Conservation (phyloP, 139 green algal species). For the Marvania coccoides region DNA sequence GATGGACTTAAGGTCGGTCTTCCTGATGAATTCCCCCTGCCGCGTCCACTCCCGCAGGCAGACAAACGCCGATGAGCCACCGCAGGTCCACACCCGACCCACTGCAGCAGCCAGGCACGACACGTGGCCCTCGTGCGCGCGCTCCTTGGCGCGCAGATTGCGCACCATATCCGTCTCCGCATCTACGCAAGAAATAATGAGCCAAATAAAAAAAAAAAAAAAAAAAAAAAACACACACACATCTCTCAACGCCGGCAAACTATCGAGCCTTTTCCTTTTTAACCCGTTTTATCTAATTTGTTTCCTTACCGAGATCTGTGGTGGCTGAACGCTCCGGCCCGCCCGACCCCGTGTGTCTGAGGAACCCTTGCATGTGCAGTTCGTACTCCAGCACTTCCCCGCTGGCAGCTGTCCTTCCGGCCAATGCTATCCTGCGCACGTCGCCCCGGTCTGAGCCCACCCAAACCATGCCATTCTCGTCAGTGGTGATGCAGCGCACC, state of each 20-base stretch:
- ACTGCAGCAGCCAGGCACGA: constrained; percentile 10
- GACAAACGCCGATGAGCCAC: constrained; percentile 11
- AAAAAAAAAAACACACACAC: no score
- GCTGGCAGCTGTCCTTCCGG: no score
- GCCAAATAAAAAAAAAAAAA: not conserved
- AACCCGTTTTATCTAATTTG: not conserved
- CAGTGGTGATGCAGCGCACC: constrained; percentile 4
- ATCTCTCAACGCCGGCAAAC: not conserved
- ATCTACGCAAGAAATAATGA: not conserved
- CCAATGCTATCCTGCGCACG: not conserved
- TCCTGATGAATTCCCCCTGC: not conserved
- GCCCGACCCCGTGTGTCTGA: not conserved
- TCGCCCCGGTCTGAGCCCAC: constrained; percentile 14
- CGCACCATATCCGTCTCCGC: not conserved
- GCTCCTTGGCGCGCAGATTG: not conserved
- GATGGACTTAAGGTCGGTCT: constrained; percentile 11
- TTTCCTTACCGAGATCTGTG: constrained; percentile 4
- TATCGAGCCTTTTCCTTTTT: not conserved
- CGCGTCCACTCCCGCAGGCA: constrained; percentile 32
- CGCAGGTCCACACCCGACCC: constrained; percentile 30
- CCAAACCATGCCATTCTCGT: constrained; percentile 25
- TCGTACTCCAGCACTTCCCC: not conserved
- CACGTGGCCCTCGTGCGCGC: constrained; percentile 31
- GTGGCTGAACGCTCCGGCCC: not conserved
- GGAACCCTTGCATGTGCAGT: not conserved